phyloP scores from a whole-genome alignment of 257 asterid genomes.

The Henckelia pumila region DNA sequence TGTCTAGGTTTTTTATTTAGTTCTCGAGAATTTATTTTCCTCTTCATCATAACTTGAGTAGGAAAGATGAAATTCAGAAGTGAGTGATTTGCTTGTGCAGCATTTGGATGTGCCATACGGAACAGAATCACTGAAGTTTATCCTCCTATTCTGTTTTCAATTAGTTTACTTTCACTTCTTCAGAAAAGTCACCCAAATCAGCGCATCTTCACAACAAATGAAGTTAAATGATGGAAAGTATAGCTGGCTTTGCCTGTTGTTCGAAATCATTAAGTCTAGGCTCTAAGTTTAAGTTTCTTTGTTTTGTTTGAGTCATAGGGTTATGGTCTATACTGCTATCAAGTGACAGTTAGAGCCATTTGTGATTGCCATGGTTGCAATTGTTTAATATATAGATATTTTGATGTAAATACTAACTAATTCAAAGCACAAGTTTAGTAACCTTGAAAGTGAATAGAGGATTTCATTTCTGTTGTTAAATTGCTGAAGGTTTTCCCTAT shows the following conservation, averaged over 20 bases:
- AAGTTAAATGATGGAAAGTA: neutral
- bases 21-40: conserved; percentile 18
- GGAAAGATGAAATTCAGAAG: conserved; percentile 1
- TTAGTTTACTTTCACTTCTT: neutral
- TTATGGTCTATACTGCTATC: neutral
- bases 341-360: neutral
- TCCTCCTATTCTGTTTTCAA: neutral
- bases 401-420: neutral
- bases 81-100: conserved; percentile 1
- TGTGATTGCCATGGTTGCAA: neutral
- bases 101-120: neutral
- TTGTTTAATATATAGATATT: neutral
- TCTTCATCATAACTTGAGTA: neutral
- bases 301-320: neutral
- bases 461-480: neutral
- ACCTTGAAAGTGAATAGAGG: neutral
- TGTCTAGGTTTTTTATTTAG: conserved; percentile 3
- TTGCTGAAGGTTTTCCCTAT: neutral
- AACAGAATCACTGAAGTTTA: neutral
- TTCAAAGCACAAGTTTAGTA: neutral
- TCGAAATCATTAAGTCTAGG: neutral
- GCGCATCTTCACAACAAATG: neutral
- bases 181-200: neutral
- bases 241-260: neutral
- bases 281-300: neutral